phyloP scores from a whole-genome alignment of 495 filamentous ascomycete genomes.

The Penicillium odoratum region DNA sequence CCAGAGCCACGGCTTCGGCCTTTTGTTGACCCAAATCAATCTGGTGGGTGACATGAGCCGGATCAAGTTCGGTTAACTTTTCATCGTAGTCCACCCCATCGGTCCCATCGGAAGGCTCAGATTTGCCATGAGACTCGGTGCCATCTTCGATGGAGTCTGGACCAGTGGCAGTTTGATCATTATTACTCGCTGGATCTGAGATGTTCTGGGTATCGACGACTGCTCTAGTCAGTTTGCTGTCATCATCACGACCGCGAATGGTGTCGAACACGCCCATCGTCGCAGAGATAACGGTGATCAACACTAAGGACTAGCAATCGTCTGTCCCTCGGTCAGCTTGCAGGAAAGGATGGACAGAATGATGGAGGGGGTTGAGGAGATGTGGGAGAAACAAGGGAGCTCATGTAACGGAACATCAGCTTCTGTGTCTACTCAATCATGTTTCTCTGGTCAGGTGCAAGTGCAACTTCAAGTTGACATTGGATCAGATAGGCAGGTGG shows the following conservation, averaged over 20 bases:
- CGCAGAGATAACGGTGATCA: background rate
- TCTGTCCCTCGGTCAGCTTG: background rate
- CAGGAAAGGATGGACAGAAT: background rate
- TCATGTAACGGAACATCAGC: background rate
- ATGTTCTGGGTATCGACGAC: background rate
- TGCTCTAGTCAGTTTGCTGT: background rate
- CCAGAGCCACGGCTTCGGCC: constrained; percentile 45
- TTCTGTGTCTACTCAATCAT: background rate
- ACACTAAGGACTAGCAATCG: background rate
- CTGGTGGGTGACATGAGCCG: constrained; percentile 26
- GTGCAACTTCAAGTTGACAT: constrained; percentile 1
- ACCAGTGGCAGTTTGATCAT: background rate
- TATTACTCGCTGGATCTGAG: background rate
- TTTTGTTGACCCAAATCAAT: constrained; percentile 40
- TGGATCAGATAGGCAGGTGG: background rate
- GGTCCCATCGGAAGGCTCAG: constrained; percentile 4
- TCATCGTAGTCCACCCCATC: constrained; percentile 25
- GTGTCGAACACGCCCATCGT: constrained; percentile 14
- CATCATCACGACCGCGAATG: constrained; percentile 11
- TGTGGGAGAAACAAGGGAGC: background rate
- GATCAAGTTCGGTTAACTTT: constrained; percentile 25
- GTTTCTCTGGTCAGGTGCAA: background rate
- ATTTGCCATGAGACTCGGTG: background rate
- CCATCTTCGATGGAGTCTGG: background rate
- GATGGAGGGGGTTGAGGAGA: background rate